Percentiles rank a stretch among this genome's conserved stretches.
Conservation (phyloP, 192 early-diverging fungal species). For the Coemansia sp. region DNA sequence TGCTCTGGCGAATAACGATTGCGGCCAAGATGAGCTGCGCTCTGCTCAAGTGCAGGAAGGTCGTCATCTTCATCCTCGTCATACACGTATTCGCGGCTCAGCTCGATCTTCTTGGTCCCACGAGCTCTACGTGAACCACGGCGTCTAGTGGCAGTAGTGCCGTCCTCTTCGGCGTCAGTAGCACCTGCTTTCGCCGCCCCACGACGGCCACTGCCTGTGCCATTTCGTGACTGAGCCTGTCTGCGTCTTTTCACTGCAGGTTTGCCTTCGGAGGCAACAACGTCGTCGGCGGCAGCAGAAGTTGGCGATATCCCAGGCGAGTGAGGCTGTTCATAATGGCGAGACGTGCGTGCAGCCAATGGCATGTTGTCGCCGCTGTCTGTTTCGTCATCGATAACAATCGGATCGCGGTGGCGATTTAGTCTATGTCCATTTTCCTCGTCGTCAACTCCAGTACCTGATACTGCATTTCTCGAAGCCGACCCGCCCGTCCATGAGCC, state of each 20-base stretch:
- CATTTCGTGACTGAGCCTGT: conserved; percentile 4
- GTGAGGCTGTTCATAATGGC: not conserved
- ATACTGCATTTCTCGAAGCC: not conserved
- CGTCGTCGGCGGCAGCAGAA: conserved; percentile 3
- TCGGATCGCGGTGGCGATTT: not conserved
- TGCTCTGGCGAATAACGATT: conserved; percentile 1
- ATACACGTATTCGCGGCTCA: conserved; percentile 42
- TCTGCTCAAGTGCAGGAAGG: conserved; percentile 29
- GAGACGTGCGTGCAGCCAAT: conserved; percentile 12
- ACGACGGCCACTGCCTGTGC: conserved; percentile 11
- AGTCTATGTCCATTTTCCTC: not conserved
- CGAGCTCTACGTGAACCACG: conserved; percentile 18
- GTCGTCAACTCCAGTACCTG: conserved; percentile 2
- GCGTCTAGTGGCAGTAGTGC: conserved; percentile 6
- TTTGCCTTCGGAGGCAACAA: not conserved
- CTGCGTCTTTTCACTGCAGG: conserved; percentile 27
- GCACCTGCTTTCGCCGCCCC: not conserved
- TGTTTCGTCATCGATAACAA: conserved; percentile 20
- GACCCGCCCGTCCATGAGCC: conserved; percentile 6
- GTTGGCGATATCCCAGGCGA: not conserved
- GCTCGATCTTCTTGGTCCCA: conserved; percentile 33
- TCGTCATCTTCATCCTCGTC: conserved; percentile 33
- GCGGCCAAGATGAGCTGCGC: conserved; percentile 13
- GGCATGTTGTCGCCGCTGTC: conserved; percentile 36
- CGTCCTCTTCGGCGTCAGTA: not conserved